These are phyloP conservation scores for Helicocarpus griseus DNA, from an alignment of 2,329 filamentous ascomycete genomes.

Conservation along the genomic window DNA sequence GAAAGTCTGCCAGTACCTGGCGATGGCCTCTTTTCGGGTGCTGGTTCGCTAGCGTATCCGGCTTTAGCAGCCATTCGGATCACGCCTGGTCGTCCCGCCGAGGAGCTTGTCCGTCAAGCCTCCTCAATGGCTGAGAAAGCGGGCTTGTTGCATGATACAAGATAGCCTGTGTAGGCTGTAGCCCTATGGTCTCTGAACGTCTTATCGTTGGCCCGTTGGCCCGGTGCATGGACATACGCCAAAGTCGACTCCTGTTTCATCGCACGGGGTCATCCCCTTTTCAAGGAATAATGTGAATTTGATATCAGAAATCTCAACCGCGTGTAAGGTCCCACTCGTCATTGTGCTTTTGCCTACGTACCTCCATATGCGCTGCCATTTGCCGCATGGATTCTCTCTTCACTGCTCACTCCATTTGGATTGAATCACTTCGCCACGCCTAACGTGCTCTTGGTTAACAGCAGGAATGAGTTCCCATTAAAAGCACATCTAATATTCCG, in stretches of 20 bases:
- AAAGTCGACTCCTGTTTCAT: not conserved
- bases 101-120: not conserved
- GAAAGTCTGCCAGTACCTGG: no score
- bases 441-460: no score
- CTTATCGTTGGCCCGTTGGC: no score
- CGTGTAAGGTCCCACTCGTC: no score
- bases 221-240: not conserved
- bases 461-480: no score
- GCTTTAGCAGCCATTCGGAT: constrained; percentile 1
- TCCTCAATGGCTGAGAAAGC: not conserved
- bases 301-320: not conserved
- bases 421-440: no score
- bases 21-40: no score
- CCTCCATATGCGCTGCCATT: no score
- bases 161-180: not conserved
- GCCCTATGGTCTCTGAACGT: not conserved
- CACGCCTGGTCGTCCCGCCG: not conserved
- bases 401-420: no score
- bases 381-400: no score
- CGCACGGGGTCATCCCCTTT: not conserved
- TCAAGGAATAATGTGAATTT: not conserved
- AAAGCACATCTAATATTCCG: no score
- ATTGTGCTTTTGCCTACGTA: no score
- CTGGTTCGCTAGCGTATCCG: not conserved
- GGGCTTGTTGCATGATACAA: not conserved